Evolutionary conservation across 2,329 filamentous ascomycete genomes (phyloP).

Genomic region (Iodosphaeria phyllophila): DNA sequence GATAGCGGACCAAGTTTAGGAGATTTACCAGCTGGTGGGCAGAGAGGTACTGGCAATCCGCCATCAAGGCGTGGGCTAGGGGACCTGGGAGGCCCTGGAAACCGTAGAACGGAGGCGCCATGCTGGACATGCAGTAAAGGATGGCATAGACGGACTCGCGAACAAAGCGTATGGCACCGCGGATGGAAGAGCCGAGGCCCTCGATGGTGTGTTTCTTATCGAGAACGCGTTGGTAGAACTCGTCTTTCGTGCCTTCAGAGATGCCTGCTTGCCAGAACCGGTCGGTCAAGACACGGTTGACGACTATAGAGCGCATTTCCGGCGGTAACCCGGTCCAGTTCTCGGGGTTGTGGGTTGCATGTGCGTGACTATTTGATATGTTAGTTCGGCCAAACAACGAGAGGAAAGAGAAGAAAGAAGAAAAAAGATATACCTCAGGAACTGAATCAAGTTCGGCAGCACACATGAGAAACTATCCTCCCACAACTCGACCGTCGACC

Average conservation of each 20-base stretch:
- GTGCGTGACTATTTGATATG: constrained; percentile 72
- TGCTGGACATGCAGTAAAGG: constrained; percentile 76
- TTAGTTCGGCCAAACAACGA: no score
- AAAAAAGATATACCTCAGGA: constrained; percentile 39
- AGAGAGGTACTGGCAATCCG: constrained; percentile 64
- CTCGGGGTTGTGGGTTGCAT: constrained; percentile 72
- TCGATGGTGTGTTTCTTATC: constrained; percentile 81
- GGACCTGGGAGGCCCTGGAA: constrained; percentile 67
- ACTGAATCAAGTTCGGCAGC: constrained; percentile 69
- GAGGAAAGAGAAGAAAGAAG: not conserved
- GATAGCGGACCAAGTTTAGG: constrained; percentile 67
- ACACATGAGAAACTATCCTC: constrained; percentile 63
- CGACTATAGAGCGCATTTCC: constrained; percentile 62
- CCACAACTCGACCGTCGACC: constrained; percentile 60
- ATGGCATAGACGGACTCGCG: constrained; percentile 90
- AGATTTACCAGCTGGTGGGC: constrained; percentile 91
- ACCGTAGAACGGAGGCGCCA: constrained; percentile 83
- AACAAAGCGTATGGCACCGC: constrained; percentile 74
- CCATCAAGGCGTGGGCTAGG: constrained; percentile 68
- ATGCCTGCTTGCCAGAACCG: constrained; percentile 98
- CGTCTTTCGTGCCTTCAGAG: constrained; percentile 84
- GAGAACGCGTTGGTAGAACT: constrained; percentile 84
- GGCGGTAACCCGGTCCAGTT: constrained; percentile 65
- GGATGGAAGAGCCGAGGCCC: constrained; percentile 82
- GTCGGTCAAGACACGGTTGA: constrained; percentile 73